Evolutionary conservation across 768 basidiomycete genomes (phyloP).

Genomic region (Boletus fagicola): DNA sequence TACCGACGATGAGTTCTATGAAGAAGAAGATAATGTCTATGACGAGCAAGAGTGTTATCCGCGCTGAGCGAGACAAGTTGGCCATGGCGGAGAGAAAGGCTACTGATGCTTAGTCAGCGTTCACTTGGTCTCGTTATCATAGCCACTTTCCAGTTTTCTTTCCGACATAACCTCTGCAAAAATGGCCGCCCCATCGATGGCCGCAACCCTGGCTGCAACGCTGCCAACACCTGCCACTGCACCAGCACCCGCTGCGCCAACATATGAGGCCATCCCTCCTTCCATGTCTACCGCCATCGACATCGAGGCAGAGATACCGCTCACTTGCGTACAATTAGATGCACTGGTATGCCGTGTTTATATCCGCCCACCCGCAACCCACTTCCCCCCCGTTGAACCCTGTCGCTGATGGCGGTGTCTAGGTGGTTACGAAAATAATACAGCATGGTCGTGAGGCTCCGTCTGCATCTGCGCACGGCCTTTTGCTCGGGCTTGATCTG

Average conservation of each 20-base stretch:
- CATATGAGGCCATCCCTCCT: slow-evolving; percentile 84
- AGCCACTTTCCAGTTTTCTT: neutral
- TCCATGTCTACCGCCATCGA: slow-evolving; percentile 93
- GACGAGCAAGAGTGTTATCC: slow-evolving; percentile 71
- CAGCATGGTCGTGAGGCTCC: slow-evolving; percentile 85
- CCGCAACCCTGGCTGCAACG: slow-evolving; percentile 85
- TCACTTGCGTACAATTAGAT: slow-evolving; percentile 79
- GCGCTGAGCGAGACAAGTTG: slow-evolving; percentile 59
- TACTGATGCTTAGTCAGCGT: slow-evolving; percentile 26
- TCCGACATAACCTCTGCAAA: neutral
- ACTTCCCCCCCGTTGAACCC: neutral
- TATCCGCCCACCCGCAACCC: slow-evolving; percentile 9
- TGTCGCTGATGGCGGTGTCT: slow-evolving; percentile 21
- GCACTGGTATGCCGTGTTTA: slow-evolving; percentile 62
- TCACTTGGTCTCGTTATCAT: too few species aligned
- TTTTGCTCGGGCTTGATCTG: slow-evolving; percentile 87
- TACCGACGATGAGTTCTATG: slow-evolving; percentile 79
- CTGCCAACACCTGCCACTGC: slow-evolving; percentile 61
- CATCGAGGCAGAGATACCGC: slow-evolving; percentile 84
- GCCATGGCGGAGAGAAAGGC: slow-evolving; percentile 25
- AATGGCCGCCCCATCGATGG: slow-evolving; percentile 82
- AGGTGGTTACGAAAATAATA: slow-evolving; percentile 93
- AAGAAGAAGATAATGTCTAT: slow-evolving; percentile 89
- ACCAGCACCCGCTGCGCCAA: slow-evolving; percentile 60
- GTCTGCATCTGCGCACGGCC: slow-evolving; percentile 73